phyloP scores from a whole-genome alignment of 495 filamentous ascomycete genomes.

The Neurospora sp. region DNA sequence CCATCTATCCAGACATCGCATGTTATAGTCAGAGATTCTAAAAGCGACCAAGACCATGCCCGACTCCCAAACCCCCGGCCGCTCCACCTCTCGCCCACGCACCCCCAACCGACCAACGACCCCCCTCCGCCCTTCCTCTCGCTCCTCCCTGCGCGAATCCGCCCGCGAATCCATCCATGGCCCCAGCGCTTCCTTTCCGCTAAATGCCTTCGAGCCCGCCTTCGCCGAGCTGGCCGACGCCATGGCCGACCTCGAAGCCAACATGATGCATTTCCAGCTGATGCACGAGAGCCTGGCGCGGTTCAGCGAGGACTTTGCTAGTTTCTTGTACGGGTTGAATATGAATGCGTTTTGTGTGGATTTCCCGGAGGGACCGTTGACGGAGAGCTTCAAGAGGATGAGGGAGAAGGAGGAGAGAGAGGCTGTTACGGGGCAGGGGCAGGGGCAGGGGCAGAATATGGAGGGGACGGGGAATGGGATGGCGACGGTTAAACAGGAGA shows the following conservation, averaged over 20 bases:
- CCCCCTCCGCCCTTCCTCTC: conserved; percentile 81
- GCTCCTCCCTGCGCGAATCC: conserved; percentile 72
- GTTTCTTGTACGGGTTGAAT: conserved; percentile 89
- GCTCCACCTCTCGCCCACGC: conserved; percentile 37
- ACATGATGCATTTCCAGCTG: conserved; percentile 92
- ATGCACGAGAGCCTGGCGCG: conserved; percentile 94
- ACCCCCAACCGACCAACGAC: conserved; percentile 74
- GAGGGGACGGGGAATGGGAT: conserved; percentile 8
- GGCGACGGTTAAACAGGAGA: not conserved
- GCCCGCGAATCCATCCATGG: conserved; percentile 42
- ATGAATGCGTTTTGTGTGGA: conserved; percentile 99
- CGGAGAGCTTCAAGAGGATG: conserved; percentile 63
- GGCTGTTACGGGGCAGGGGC: not conserved
- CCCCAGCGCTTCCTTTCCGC: conserved; percentile 51
- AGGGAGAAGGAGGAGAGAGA: conserved; percentile 37
- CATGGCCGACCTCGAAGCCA: conserved; percentile 90
- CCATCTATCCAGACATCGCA: not conserved
- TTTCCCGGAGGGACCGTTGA: conserved; percentile 66
- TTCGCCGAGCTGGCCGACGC: conserved; percentile 92
- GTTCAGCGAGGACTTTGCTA: conserved; percentile 93
- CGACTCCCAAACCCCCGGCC: conserved; percentile 8
- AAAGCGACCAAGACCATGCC: not conserved
- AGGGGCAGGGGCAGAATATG: not conserved
- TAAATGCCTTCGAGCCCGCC: conserved; percentile 73
- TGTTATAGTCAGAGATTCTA: not conserved